Evolutionary conservation across 2,329 filamentous ascomycete genomes (phyloP).

Genomic region (Colletotrichum sp.): DNA sequence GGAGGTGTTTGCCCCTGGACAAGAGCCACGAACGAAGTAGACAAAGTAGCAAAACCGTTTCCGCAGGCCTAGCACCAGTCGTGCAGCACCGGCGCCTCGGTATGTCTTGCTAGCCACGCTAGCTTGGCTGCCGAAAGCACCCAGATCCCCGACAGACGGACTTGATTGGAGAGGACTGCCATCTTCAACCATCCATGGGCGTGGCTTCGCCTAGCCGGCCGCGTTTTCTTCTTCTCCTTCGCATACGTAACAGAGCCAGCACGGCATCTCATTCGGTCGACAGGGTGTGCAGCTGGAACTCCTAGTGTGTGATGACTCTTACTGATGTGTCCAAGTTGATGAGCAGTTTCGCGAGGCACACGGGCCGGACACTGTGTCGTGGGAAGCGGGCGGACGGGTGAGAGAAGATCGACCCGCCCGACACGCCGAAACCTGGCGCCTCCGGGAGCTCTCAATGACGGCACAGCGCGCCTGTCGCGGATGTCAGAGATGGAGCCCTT

Average conservation of each 20-base stretch:
- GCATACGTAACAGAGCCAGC: neutral
- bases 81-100: constrained; percentile 9
- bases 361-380: neutral
- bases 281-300: neutral
- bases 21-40: neutral
- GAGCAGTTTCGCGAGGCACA: neutral
- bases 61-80: constrained; percentile 5
- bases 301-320: neutral
- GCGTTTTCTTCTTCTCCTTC: neutral
- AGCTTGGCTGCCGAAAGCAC: constrained; percentile 7
- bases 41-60: neutral
- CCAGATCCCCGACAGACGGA: neutral
- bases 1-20: neutral
- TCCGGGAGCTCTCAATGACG: neutral
- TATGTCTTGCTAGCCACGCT: neutral
- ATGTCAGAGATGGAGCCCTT: neutral
- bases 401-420: neutral
- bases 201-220: neutral
- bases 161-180: neutral
- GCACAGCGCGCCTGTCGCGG: neutral
- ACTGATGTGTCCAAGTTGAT: neutral
- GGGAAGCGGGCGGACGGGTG: neutral
- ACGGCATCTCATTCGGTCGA: neutral
- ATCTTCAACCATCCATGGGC: neutral
- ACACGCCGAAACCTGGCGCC: neutral